A percentile compares a stretch with the other conserved stretches of the same genome.
Conservation (phyloP, 306 rosid species). For the Astragalus membranaceus region DNA sequence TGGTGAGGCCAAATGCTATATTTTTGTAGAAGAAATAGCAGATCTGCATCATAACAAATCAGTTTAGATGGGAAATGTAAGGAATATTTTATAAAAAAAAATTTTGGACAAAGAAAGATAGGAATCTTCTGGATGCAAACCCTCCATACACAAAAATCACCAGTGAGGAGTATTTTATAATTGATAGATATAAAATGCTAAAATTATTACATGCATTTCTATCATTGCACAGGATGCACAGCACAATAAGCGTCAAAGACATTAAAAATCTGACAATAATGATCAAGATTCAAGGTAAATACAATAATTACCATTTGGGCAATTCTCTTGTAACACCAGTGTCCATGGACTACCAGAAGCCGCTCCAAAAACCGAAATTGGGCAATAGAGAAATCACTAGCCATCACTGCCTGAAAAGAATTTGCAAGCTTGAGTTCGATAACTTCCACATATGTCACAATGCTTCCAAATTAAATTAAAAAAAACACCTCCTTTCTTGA, state of each 20-base stretch:
- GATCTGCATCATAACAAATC: conserved; percentile 46
- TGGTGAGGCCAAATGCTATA: conserved; percentile 92
- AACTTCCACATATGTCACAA: conserved; percentile 7
- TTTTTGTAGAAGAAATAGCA: conserved; percentile 99
- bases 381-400: conserved; percentile 92
- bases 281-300: conserved; percentile 11
- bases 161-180: background rate
- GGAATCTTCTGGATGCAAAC: no score
- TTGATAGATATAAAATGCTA: background rate
- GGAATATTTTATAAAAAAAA: background rate
- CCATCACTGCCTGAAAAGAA: conserved; percentile 91
- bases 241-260: background rate
- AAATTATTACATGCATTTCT: background rate
- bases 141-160: no score
- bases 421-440: conserved; percentile 26
- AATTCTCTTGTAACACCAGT: conserved; percentile 99
- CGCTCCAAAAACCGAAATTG: conserved; percentile 93
- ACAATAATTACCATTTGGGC: conserved; percentile 83
- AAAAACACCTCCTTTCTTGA: background rate
- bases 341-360: conserved; percentile 98
- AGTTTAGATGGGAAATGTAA: conserved; percentile 3
- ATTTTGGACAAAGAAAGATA: no score
- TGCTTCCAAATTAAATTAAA: conserved; percentile 2
- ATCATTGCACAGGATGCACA: background rate
- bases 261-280: conserved; percentile 7